A percentile compares a stretch with the other conserved stretches of the same genome.
Conservation (phyloP, 2,329 filamentous ascomycete species). For the Ophiostoma sp. region DNA sequence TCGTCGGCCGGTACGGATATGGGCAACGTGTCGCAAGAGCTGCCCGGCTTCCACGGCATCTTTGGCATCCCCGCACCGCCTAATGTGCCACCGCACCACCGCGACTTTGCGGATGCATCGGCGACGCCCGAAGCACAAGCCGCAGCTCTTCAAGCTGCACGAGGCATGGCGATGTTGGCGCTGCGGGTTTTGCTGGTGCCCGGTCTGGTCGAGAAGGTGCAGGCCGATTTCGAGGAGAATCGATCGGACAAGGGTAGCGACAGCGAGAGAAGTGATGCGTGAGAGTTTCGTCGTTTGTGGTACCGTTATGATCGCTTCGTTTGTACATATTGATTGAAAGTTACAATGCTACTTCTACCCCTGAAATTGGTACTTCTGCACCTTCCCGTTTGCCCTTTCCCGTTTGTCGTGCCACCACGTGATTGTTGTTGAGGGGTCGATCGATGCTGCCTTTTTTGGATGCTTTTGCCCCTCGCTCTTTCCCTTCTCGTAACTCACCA, state of each 20-base stretch:
- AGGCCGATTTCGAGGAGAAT: background rate
- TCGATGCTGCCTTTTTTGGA: background rate
- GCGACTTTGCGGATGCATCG: conserved; percentile 42
- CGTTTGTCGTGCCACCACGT: background rate
- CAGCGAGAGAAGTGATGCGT: background rate
- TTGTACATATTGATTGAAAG: too few species aligned
- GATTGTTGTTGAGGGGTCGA: background rate
- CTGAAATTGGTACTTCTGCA: too few species aligned
- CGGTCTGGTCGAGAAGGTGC: background rate
- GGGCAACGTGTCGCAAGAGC: conserved; percentile 48
- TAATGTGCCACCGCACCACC: conserved; percentile 42
- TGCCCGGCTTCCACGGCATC: conserved; percentile 46
- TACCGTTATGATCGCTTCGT: background rate
- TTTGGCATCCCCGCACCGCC: conserved; percentile 43
- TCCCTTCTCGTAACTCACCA: background rate
- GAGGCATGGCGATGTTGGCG: conserved; percentile 38
- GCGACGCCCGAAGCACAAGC: conserved; percentile 37
- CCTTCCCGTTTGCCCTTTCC: background rate
- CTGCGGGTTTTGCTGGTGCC: conserved; percentile 25
- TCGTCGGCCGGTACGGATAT: conserved; percentile 40
- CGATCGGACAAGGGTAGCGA: background rate
- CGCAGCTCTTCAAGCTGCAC: conserved; percentile 38
- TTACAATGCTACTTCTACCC: too few species aligned
- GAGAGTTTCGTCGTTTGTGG: background rate
- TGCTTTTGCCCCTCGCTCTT: background rate